Evolutionary conservation across 2,329 filamentous ascomycete genomes (phyloP).

Genomic region (Pseudocercospora cruenta): DNA sequence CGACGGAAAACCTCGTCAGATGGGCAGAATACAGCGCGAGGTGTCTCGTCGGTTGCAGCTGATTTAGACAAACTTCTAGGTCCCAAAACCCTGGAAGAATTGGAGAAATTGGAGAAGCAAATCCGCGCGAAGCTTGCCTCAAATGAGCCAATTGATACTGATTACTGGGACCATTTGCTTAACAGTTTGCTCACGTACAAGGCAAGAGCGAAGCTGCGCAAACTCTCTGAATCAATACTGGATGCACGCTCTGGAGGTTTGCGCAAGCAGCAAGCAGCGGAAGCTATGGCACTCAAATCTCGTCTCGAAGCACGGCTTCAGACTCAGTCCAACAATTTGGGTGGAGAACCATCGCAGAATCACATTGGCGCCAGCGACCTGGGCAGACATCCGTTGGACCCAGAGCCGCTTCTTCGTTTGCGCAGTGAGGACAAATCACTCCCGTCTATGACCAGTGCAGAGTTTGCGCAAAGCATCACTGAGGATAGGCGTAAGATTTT

Average conservation of each 20-base stretch:
- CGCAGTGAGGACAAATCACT: slow-evolving; percentile 65
- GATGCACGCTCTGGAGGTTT: slow-evolving; percentile 69
- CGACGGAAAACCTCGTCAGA: slow-evolving; percentile 66
- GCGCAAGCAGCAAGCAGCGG: slow-evolving; percentile 67
- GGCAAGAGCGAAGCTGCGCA: slow-evolving; percentile 80
- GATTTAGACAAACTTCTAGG: slow-evolving; percentile 87
- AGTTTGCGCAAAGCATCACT: slow-evolving; percentile 61
- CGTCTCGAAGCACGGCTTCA: slow-evolving; percentile 52
- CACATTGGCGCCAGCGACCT: background rate
- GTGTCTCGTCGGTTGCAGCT: slow-evolving; percentile 77
- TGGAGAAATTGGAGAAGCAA: slow-evolving; percentile 84
- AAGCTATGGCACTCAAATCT: slow-evolving; percentile 60
- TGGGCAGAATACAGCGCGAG: slow-evolving; percentile 65
- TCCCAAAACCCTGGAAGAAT: slow-evolving; percentile 82
- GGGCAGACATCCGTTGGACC: slow-evolving; percentile 54
- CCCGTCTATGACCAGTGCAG: slow-evolving; percentile 60
- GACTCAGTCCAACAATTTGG: slow-evolving; percentile 5
- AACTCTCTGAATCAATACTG: slow-evolving; percentile 75
- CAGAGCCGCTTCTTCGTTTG: slow-evolving; percentile 68
- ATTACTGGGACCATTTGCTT: slow-evolving; percentile 96
- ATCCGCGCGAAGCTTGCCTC: slow-evolving; percentile 84
- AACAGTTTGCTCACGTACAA: slow-evolving; percentile 87
- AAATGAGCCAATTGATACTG: slow-evolving; percentile 89
- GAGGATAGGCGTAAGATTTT: slow-evolving; percentile 63
- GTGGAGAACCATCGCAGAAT: background rate